phyloP scores from a whole-genome alignment of 306 rosid genomes.

The Arachis stenosperma region DNA sequence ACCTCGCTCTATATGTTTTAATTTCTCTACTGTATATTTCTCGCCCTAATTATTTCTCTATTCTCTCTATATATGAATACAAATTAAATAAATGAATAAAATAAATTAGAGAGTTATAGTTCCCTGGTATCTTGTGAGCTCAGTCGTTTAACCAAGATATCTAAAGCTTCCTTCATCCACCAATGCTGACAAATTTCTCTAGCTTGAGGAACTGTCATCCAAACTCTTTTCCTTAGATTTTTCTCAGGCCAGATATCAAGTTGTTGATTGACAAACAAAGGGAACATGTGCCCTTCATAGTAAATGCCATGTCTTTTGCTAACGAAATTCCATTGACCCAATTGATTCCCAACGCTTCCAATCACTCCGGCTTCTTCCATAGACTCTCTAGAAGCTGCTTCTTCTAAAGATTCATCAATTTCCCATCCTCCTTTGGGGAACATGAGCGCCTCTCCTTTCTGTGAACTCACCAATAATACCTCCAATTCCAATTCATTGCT shows the following conservation, averaged over 20 bases:
- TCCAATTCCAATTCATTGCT: slow-evolving; percentile 70
- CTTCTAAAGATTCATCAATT: slow-evolving; percentile 89
- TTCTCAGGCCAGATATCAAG: slow-evolving; percentile 95
- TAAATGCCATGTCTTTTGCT: slow-evolving; percentile 83
- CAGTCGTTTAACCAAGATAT: slow-evolving; percentile 72
- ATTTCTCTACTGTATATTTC: not conserved
- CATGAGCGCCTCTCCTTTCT: slow-evolving; percentile 76
- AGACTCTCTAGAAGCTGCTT: slow-evolving; percentile 92
- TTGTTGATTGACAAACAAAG: slow-evolving; percentile 81
- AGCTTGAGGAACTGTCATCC: slow-evolving; percentile 82
- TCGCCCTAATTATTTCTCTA: slow-evolving; percentile 12
- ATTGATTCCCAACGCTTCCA: slow-evolving; percentile 66
- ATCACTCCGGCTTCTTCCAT: slow-evolving; percentile 94
- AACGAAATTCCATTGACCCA: slow-evolving; percentile 92
- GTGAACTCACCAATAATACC: slow-evolving; percentile 87
- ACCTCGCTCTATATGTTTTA: not conserved
- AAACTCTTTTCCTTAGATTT: slow-evolving; percentile 65
- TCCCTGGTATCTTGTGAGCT: slow-evolving; percentile 16
- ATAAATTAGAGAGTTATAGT: slow-evolving; percentile 5
- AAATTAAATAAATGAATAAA: not conserved
- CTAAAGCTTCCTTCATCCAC: slow-evolving; percentile 99
- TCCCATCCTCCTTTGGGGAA: slow-evolving; percentile 99
- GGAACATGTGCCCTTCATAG: slow-evolving; percentile 96
- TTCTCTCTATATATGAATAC: slow-evolving; percentile 1
- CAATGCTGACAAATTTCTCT: slow-evolving; percentile 89